Evolutionary conservation across 176 grass and related monocot genomes (phyloP).

Genomic region (Aegilops speltoides): DNA sequence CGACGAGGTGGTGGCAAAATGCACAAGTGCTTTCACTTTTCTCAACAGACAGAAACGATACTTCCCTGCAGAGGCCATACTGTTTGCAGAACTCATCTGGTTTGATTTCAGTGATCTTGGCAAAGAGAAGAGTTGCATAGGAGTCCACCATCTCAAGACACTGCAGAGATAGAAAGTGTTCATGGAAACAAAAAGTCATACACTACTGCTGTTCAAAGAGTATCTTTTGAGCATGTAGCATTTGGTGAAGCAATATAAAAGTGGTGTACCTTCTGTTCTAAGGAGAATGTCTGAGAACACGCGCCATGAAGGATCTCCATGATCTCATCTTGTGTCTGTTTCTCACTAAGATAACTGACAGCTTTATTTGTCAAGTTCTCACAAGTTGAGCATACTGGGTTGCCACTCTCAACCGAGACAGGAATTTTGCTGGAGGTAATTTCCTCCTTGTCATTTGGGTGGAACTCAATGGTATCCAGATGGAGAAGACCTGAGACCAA

Average conservation of each 20-base stretch:
- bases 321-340: constrained; percentile 68
- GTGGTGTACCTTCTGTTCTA: constrained; percentile 68
- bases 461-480: neutral
- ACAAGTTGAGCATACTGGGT: constrained; percentile 51
- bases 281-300: constrained; percentile 65
- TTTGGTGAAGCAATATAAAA: neutral
- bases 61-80: constrained; percentile 59
- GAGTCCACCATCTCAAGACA: constrained; percentile 75
- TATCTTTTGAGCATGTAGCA: neutral
- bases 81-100: constrained; percentile 76
- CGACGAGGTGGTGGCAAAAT: constrained; percentile 64
- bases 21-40: constrained; percentile 54
- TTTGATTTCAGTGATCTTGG: constrained; percentile 47
- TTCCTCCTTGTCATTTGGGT: neutral
- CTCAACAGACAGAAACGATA: constrained; percentile 16
- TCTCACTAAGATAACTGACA: constrained; percentile 55
- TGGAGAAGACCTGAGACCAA: constrained; percentile 15
- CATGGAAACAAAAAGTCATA: neutral
- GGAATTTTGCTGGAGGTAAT: constrained; percentile 30
- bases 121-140: constrained; percentile 68
- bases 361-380: constrained; percentile 49
- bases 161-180: constrained; percentile 39
- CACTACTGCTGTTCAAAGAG: neutral
- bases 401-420: constrained; percentile 21
- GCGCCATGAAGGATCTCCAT: constrained; percentile 53